Percentiles rank a stretch among this genome's conserved stretches.
Evolutionary conservation across 2,329 filamentous ascomycete species (phyloP).

Genomic region (Aureobasidium sp.): DNA sequence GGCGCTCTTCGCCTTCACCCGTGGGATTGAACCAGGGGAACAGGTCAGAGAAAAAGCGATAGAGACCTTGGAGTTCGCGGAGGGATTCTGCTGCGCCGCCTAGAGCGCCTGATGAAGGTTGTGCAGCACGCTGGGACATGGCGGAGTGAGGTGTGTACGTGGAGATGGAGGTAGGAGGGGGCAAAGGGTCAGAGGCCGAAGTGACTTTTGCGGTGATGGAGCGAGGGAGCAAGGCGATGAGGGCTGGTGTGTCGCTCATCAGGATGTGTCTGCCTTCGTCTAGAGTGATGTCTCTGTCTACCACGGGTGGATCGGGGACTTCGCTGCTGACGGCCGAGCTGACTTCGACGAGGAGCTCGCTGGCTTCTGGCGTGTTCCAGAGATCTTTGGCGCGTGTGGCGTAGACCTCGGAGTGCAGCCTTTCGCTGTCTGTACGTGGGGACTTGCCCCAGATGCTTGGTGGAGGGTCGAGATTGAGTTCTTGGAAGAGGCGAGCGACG

Average conservation of each 20-base stretch:
- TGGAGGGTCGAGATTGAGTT: conserved; percentile 69
- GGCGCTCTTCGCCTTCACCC: conserved; percentile 13
- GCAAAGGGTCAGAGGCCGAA: conserved; percentile 76
- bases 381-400: conserved; percentile 69
- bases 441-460: conserved; percentile 75
- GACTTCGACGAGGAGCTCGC: conserved; percentile 61
- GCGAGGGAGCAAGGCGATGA: conserved; percentile 64
- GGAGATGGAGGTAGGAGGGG: conserved; percentile 49
- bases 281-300: conserved; percentile 38
- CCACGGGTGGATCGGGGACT: conserved; percentile 33
- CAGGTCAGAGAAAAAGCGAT: conserved; percentile 24
- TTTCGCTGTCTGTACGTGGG: conserved; percentile 57
- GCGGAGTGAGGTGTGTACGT: conserved; percentile 20
- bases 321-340: conserved; percentile 48
- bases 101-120: conserved; percentile 14
- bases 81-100: conserved; percentile 20
- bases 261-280: conserved; percentile 69
- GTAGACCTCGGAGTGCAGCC: conserved; percentile 70
- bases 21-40: conserved; percentile 26
- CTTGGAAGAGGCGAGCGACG: conserved; percentile 70
- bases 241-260: conserved; percentile 63
- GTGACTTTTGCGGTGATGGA: conserved; percentile 57
- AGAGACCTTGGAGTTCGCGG: conserved; percentile 24
- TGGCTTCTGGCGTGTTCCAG: conserved; percentile 74
- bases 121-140: conserved; percentile 20